Evolutionary conservation across 1,284 basidiomycete species (phyloP), one percentile per base, ranked within the genome.

Genomic region (Rhodotorula mucilaginosa): DNA sequence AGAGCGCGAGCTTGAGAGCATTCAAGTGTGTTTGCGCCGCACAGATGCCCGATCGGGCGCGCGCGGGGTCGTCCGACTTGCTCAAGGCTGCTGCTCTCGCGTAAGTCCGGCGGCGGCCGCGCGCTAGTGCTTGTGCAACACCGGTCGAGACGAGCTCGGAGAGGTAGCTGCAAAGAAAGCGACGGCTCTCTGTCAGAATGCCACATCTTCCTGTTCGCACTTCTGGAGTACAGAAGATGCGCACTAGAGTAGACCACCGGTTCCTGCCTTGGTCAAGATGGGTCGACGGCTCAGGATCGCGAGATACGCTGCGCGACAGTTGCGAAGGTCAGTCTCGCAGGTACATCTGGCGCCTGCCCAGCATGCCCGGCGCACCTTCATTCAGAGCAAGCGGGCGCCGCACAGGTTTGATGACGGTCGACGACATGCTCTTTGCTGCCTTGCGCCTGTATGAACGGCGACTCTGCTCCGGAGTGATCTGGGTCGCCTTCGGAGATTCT

Each of bases 131-230:
- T 18, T n/a, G 47, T 3, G 19, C 47, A n/a, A 52, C 44, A 26
- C 6, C 56, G 29, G 63, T 51, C 29, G 64, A 65, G 57, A 65
- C 34, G 31, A 65, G 47, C 13, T 65, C 64, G 19, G 57, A 58
- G 5, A 65, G 3, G 23, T 58, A 34, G 23, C 64, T 65, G 57
- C 47, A 31, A 7, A 18, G 16, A 15, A 19, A 26, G 29, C 18
- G 26, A 12, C 16, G 19, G 7, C 29, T 8, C 51, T 3, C 5
- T 12, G 49, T 31, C 19, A 51, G 60, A 4, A 8, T 5, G 21
- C 5, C 10, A 23, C 10, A 44, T 13, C 39, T 44, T 44, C 39
- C 12, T 44, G 39, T 10, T 44, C 39, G 39, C 39, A 2, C 10
- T 44, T 44, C 39, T 44, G 39, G 10, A 44, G 39, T 44, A 44